Evolutionary conservation across 805 yeast species (phyloP).

Genomic region (Tetrapisispora iriomotensis): DNA sequence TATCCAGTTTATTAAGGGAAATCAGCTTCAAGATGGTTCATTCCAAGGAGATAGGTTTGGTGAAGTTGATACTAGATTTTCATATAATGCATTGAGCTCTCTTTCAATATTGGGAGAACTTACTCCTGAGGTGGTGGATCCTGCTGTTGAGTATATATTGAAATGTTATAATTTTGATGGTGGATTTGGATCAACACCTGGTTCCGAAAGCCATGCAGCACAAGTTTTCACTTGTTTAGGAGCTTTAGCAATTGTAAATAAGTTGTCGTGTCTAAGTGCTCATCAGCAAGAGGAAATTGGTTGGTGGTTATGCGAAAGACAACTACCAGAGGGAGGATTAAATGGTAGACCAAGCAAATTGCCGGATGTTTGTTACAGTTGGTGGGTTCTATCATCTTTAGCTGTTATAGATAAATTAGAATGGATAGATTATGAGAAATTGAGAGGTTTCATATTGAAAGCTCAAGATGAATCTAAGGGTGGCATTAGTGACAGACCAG

Average conservation of each 20-base stretch:
- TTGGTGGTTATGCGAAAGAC: conserved; percentile 90
- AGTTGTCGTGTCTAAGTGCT: conserved; percentile 38
- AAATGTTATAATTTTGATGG: conserved; percentile 88
- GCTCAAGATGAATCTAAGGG: conserved; percentile 76
- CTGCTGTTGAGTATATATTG: conserved; percentile 56
- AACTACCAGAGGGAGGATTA: conserved; percentile 75
- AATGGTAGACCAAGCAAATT: conserved; percentile 94
- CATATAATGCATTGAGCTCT: conserved; percentile 69
- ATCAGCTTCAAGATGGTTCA: conserved; percentile 47
- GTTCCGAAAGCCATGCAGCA: conserved; percentile 92
- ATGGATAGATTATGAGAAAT: conserved; percentile 64
- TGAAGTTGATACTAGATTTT: conserved; percentile 86
- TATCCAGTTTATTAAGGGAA: conserved; percentile 30
- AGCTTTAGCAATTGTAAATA: conserved; percentile 57
- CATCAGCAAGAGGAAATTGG: conserved; percentile 41
- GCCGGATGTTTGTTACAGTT: conserved; percentile 95
- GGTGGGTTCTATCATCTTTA: conserved; percentile 89
- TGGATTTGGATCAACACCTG: conserved; percentile 88
- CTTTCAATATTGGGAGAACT: conserved; percentile 60
- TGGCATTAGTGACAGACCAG: conserved; percentile 88
- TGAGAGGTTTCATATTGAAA: conserved; percentile 55
- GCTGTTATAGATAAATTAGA: conserved; percentile 54
- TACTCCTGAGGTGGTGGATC: conserved; percentile 43
- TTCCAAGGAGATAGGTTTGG: conserved; percentile 88
- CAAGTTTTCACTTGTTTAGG: conserved; percentile 83